Conservation (phyloP, 768 basidiomycete genomes). For the Hebeloma cylindrosporum region DNA sequence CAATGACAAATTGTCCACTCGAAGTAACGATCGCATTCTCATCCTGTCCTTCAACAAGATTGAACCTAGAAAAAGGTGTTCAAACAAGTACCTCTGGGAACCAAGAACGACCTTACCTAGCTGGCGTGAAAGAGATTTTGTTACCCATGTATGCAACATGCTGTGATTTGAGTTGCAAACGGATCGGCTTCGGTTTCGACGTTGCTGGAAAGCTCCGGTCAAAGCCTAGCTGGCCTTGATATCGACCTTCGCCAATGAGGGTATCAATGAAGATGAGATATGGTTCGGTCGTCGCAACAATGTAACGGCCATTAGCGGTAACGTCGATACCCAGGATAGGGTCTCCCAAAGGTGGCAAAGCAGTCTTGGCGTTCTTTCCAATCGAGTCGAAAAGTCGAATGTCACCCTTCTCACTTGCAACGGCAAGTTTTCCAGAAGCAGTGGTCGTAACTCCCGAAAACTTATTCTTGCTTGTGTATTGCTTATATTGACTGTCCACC, state of each 20-base stretch:
- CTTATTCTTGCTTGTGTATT: conserved; percentile 92
- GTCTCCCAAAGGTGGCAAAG: conserved; percentile 91
- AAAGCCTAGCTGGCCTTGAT: conserved; percentile 82
- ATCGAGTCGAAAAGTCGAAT: conserved; percentile 93
- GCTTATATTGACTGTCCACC: conserved; percentile 93
- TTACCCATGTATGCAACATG: conserved; percentile 95
- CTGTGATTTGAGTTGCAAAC: conserved; percentile 85
- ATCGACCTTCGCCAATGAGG: conserved; percentile 87
- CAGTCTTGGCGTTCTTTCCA: conserved; percentile 99
- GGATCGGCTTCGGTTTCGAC: conserved; percentile 87
- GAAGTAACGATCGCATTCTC: conserved; percentile 97
- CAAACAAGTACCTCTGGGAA: conserved; percentile 6
- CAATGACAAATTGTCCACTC: conserved; percentile 87
- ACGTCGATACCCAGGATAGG: conserved; percentile 95
- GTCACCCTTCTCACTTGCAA: conserved; percentile 96
- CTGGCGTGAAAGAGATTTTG: conserved; percentile 85
- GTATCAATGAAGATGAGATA: conserved; percentile 95
- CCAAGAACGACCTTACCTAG: conserved; percentile 55
- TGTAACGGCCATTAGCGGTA: conserved; percentile 89
- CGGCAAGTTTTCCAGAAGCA: conserved; percentile 80
- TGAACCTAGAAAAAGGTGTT: conserved; percentile 62
- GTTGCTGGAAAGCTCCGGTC: conserved; percentile 94
- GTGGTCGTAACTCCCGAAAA: conserved; percentile 95
- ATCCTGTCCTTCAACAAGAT: conserved; percentile 81
- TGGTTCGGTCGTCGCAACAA: conserved; percentile 93